A percentile compares a stretch with the other conserved stretches of the same genome.
Evolutionary conservation across 768 basidiomycete species (phyloP).

Genomic region (Tylopilus subfusipes): DNA sequence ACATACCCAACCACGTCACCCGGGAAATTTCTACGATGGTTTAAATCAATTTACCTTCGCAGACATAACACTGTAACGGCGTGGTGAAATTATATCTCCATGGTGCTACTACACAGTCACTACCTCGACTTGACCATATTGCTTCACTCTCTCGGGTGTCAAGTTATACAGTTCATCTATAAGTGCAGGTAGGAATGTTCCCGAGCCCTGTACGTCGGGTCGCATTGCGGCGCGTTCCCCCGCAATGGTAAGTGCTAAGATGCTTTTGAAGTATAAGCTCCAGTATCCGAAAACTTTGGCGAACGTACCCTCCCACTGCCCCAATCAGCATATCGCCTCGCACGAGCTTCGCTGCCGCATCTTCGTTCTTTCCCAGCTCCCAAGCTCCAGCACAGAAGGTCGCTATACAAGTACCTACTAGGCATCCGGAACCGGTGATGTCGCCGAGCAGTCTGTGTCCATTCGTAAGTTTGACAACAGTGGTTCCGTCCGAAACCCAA

Average conservation of each 20-base stretch:
- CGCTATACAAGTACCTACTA: constrained; percentile 73
- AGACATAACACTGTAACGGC: neutral
- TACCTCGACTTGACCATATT: constrained; percentile 29
- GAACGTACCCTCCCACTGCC: constrained; percentile 69
- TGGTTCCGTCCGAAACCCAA: constrained; percentile 78
- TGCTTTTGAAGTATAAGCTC: constrained; percentile 31
- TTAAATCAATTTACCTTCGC: neutral
- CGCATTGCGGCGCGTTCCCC: constrained; percentile 54
- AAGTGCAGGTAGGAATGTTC: constrained; percentile 61
- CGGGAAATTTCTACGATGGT: neutral
- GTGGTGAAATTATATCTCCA: neutral
- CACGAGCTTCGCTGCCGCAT: constrained; percentile 46
- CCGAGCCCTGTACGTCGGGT: constrained; percentile 54
- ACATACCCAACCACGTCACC: constrained; percentile 14
- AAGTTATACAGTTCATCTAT: constrained; percentile 58
- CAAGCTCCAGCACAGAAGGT: constrained; percentile 74
- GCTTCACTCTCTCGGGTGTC: constrained; percentile 35
- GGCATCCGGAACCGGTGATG: constrained; percentile 91
- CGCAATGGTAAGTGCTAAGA: constrained; percentile 57
- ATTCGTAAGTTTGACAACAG: constrained; percentile 67
- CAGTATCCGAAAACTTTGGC: neutral
- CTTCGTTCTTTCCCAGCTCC: constrained; percentile 30
- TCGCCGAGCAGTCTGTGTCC: constrained; percentile 69
- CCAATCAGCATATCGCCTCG: constrained; percentile 74
- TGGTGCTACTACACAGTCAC: neutral